Evolutionary conservation across 441 rosid species (phyloP), one percentile per base, ranked within the genome.

Genomic region (Populus hybrid): DNA sequence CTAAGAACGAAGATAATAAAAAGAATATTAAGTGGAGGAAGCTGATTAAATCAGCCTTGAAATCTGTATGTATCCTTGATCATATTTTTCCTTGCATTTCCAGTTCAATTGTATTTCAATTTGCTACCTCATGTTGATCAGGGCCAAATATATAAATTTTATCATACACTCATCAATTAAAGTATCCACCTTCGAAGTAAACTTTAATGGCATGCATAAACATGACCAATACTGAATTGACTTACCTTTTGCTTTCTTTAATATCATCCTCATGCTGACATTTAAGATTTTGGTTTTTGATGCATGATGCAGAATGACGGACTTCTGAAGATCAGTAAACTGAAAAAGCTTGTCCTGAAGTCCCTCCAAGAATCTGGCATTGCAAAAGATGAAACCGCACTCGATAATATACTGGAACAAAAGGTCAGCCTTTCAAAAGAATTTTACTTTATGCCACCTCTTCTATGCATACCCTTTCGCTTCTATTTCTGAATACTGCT

Each of bases 1-100:
- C 68, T 61, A 46, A 73, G 14, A 82, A 81, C 28, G 87, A 87
- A 72, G 87, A 77, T 23, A 32, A 77, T 42, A 78, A 84, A 79
- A 83, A 79, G 85, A 87, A 92, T 83, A 90, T 95, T 74, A 91
- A 89, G 77, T 91, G 97, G 97, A 92, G 90, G 87, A 94, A 90
- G 87, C 76, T 92, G 87, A 87, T 95, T 73, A 87, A 82, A 63
- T 81, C 91, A 10, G 85, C 94, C 69, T 79, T 94, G 88, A 90
- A 83, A 85, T 83, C 91, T 12, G 99, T 91, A 90, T 21, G 91
- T 84, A 69, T 83, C 79, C 6, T 36, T 20, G 23, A 40, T 63
- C 23, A 67, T 78, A 69, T 35, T 38, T 24, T 14, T 73, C 64
- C 21, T 12, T 59, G 40, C 32, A 26, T 79, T 28, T 28, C 11